Conservation (phyloP, 192 early-diverging fungal species). For the Podila verticillata region DNA sequence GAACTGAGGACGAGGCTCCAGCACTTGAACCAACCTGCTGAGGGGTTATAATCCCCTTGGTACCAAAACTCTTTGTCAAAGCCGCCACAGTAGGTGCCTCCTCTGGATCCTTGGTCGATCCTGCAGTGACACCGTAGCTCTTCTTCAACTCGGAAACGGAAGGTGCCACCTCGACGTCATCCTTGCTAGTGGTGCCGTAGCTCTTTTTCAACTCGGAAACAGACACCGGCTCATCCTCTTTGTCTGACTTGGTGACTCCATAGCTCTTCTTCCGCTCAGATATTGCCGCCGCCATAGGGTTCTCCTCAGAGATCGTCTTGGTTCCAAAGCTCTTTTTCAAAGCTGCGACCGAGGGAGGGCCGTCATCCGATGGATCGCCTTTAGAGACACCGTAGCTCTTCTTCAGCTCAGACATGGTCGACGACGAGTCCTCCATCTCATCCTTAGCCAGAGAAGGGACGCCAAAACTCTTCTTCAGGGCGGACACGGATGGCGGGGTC, state of each 20-base stretch:
- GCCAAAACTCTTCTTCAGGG: background rate
- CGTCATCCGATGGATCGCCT: too few species aligned
- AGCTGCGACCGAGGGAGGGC: background rate
- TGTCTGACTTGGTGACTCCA: background rate
- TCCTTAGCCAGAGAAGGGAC: background rate
- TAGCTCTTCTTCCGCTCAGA: background rate
- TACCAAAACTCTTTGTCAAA: background rate
- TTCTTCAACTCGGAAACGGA: background rate
- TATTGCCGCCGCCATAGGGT: too few species aligned
- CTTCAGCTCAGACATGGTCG: conserved; percentile 6
- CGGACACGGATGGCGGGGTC: conserved; percentile 11
- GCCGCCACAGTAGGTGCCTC: background rate
- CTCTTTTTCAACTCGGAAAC: background rate
- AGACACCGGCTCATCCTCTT: background rate
- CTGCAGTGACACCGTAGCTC: background rate
- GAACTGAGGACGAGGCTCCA: background rate
- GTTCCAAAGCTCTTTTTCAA: conserved; percentile 3
- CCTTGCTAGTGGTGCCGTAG: background rate
- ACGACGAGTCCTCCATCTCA: background rate
- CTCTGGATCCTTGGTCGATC: background rate
- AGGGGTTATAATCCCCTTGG: background rate
- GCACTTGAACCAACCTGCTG: background rate
- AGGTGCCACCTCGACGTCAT: background rate
- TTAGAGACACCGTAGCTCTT: conserved; percentile 8
- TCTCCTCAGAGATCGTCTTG: too few species aligned